phyloP scores from a whole-genome alignment of 2,329 filamentous ascomycete species.

The Pseudofabraea citricarpa region DNA sequence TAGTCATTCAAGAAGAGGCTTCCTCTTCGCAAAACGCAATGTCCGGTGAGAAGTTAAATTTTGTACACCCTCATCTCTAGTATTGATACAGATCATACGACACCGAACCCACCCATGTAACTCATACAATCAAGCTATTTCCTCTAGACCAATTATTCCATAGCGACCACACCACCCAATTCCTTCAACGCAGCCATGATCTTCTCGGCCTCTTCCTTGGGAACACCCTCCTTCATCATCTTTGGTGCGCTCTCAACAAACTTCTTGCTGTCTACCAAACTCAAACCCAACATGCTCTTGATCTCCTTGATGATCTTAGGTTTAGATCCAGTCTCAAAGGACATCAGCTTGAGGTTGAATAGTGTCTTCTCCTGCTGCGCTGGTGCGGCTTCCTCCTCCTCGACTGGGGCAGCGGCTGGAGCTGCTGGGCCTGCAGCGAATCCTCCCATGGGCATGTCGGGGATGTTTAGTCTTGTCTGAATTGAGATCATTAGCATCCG shows the following conservation, averaged over 20 bases:
- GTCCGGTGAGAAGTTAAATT: constrained; percentile 19
- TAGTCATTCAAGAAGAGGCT: no score
- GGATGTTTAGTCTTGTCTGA: constrained; percentile 92
- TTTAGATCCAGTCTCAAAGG: constrained; percentile 84
- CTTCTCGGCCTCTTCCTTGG: constrained; percentile 99
- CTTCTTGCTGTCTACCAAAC: constrained; percentile 99
- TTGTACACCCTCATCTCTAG: constrained; percentile 28
- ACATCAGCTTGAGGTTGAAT: constrained; percentile 91
- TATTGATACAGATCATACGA: constrained; percentile 26
- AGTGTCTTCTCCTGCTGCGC: constrained; percentile 93
- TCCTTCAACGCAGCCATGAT: constrained; percentile 93
- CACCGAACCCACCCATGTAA: constrained; percentile 9
- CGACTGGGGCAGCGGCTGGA: constrained; percentile 55
- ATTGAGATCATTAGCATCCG: constrained; percentile 1
- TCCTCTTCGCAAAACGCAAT: no score
- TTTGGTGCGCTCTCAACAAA: constrained; percentile 98
- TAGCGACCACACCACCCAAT: constrained; percentile 79
- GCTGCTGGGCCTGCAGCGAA: constrained; percentile 68
- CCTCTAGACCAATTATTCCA: constrained; percentile 65
- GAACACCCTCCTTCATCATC: constrained; percentile 97
- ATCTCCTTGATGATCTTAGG: constrained; percentile 99
- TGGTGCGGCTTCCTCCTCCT: constrained; percentile 85
- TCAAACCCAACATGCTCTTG: constrained; percentile 91
- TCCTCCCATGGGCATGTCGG: constrained; percentile 90
- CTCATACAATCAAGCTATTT: constrained; percentile 15